phyloP scores from a whole-genome alignment of 1,284 basidiomycete genomes.

The Trichosporon sp. region DNA sequence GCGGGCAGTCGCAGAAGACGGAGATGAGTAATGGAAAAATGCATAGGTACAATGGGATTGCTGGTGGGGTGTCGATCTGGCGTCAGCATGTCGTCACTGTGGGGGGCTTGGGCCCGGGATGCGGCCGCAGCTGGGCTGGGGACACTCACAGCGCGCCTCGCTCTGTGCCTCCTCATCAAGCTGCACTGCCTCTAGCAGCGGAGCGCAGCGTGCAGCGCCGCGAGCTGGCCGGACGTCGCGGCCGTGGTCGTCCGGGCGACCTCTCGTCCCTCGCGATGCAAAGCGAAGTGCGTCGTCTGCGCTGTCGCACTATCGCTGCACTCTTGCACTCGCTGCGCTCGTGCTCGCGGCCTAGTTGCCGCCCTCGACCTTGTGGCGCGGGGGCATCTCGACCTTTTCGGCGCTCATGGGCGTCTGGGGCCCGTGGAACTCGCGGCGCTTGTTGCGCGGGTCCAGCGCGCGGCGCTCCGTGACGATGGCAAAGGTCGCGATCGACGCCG shows the following conservation, averaged over 20 bases:
- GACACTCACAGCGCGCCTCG: too few relatives aligned
- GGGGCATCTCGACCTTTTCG: constrained; percentile 30
- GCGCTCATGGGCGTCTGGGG: constrained; percentile 28
- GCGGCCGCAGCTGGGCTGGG: too few relatives aligned
- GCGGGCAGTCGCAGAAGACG: too few relatives aligned
- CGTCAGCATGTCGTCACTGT: neutral
- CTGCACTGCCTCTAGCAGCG: too few relatives aligned
- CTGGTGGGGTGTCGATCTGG: neutral
- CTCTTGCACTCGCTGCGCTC: neutral
- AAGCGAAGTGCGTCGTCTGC: too few relatives aligned
- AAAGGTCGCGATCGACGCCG: constrained; percentile 32
- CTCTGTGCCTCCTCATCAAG: too few relatives aligned
- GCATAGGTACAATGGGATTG: neutral
- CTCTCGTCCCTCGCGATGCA: too few relatives aligned
- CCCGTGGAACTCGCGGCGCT: constrained; percentile 24
- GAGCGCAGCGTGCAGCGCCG: too few relatives aligned
- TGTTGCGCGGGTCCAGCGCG: constrained; percentile 25
- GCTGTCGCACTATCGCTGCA: too few relatives aligned
- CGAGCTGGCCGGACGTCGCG: too few relatives aligned
- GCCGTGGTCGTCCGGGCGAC: too few relatives aligned
- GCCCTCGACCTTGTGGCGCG: constrained; percentile 22
- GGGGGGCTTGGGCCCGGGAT: too few relatives aligned
- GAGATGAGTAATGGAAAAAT: neutral
- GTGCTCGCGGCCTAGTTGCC: neutral
- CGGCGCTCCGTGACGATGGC: constrained; percentile 30